These are phyloP conservation scores for Amaranthus hypochondriacus DNA, from an alignment of 148 eudicot species.

Conservation along the genomic window DNA sequence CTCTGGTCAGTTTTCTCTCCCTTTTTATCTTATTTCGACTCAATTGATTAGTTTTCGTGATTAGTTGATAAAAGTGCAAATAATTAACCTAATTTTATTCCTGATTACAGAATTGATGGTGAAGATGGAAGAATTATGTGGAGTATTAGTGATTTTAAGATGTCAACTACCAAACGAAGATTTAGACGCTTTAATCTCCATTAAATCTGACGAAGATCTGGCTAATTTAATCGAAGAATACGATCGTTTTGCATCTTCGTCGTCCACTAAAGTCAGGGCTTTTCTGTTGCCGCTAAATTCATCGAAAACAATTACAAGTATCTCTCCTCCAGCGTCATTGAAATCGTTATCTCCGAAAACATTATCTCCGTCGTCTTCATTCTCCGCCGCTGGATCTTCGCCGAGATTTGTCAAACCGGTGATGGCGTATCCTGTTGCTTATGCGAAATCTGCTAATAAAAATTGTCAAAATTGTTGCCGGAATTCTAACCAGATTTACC, in stretches of 20 bases:
- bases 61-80: neutral
- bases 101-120: slow-evolving; percentile 44
- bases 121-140: slow-evolving; percentile 60
- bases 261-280: slow-evolving; percentile 56
- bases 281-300: slow-evolving; percentile 41
- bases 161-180: slow-evolving; percentile 87
- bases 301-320: neutral
- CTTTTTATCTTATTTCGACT: neutral
- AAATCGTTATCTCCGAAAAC: slow-evolving; percentile 37
- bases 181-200: slow-evolving; percentile 54
- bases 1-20: slow-evolving; percentile 38
- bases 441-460: slow-evolving; percentile 29
- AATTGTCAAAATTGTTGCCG: slow-evolving; percentile 29
- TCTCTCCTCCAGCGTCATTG: slow-evolving; percentile 41
- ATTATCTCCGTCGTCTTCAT: slow-evolving; percentile 22
- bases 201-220: slow-evolving; percentile 79
- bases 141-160: slow-evolving; percentile 38
- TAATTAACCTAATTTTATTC: neutral
- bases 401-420: slow-evolving; percentile 17
- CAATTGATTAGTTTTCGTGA: neutral
- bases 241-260: slow-evolving; percentile 26
- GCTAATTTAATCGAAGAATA: slow-evolving; percentile 70
- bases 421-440: slow-evolving; percentile 18
- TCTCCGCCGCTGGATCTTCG: slow-evolving; percentile 20
- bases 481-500: slow-evolving; percentile 31